Conservation (phyloP, 2,329 filamentous ascomycete genomes). For the Epichloe aotearoae region DNA sequence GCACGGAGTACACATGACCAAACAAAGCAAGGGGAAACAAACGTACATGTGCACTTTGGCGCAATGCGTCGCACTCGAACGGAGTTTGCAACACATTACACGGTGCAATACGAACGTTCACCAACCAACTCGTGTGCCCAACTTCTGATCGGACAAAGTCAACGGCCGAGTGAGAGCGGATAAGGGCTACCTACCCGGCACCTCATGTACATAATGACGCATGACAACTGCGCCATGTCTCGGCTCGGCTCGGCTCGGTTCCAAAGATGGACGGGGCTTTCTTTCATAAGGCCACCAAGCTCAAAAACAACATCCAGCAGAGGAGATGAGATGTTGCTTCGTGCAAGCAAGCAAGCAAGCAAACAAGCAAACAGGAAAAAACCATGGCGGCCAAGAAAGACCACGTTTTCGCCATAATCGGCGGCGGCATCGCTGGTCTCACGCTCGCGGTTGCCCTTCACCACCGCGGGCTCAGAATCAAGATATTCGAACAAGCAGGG, state of each 20-base stretch:
- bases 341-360: neutral
- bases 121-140: no score
- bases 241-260: neutral
- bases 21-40: no score
- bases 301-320: neutral
- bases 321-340: neutral
- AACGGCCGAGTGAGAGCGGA: no score
- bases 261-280: neutral
- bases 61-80: no score
- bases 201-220: no score
- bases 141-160: no score
- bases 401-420: slow-evolving; percentile 28
- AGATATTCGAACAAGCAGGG: slow-evolving; percentile 32
- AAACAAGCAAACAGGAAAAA: neutral
- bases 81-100: no score
- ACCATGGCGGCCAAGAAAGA: slow-evolving; percentile 1
- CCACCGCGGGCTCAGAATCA: slow-evolving; percentile 27
- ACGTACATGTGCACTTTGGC: no score
- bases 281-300: neutral
- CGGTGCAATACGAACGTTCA: no score
- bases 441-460: slow-evolving; percentile 33
- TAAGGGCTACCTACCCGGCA: no score
- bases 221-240: neutral
- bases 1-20: no score
- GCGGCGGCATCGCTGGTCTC: slow-evolving; percentile 37